A percentile compares a stretch with the other conserved stretches of the same genome.
phyloP scores from a whole-genome alignment of 169 alveolate species.

The Plasmodium gaboni region DNA sequence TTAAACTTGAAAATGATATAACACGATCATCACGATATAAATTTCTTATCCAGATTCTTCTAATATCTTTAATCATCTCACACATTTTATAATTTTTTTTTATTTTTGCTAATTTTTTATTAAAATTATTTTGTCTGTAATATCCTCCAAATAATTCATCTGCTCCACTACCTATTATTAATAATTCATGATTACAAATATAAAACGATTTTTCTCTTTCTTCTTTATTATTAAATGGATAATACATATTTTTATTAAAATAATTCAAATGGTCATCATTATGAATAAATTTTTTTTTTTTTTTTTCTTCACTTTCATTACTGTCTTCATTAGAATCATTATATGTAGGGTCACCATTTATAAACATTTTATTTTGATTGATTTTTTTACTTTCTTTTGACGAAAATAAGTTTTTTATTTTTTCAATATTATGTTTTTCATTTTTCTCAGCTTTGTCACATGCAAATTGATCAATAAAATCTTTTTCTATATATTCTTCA shows the following conservation, averaged over 20 bases:
- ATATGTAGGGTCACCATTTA: neutral
- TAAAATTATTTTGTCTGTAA: constrained; percentile 79
- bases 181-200: constrained; percentile 12
- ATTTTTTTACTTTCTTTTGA: constrained; percentile 2
- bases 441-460: constrained; percentile 4
- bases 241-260: constrained; percentile 11
- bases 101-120: neutral
- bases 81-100: constrained; percentile 8
- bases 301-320: too few species aligned
- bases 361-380: neutral
- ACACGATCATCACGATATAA: constrained; percentile 85
- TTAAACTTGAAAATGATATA: constrained; percentile 57
- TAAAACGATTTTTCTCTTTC: neutral
- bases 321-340: neutral
- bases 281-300: too few species aligned
- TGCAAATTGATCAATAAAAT: constrained; percentile 22
- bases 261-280: constrained; percentile 2
- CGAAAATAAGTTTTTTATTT: constrained; percentile 39
- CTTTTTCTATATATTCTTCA: neutral
- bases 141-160: constrained; percentile 87
- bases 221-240: neutral
- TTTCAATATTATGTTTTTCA: neutral
- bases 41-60: constrained; percentile 83
- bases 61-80: constrained; percentile 76
- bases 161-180: constrained; percentile 85